Evolutionary conservation across 2,329 filamentous ascomycete genomes (phyloP).

Genomic region (Colletotrichum chlorophyti): DNA sequence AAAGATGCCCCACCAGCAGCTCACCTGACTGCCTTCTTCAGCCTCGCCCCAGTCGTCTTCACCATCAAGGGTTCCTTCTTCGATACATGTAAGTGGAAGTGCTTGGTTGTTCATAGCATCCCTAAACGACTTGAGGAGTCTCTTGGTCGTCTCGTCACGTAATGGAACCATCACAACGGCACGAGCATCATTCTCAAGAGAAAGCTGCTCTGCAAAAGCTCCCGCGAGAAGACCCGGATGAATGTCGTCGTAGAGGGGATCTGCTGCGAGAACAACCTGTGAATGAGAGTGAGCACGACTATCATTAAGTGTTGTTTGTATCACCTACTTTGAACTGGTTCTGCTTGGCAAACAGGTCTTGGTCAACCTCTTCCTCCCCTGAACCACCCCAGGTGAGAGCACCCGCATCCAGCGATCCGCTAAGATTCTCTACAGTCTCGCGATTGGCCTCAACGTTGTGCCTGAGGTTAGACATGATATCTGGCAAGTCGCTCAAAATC

Average conservation of each 20-base stretch:
- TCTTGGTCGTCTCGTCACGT: conserved; percentile 70
- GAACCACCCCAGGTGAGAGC: conserved; percentile 76
- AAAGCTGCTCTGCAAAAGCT: conserved; percentile 74
- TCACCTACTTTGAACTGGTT: conserved; percentile 59
- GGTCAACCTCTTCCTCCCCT: conserved; percentile 49
- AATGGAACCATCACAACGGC: conserved; percentile 83
- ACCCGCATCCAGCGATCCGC: conserved; percentile 66
- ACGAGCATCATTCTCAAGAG: conserved; percentile 60
- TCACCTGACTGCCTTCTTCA: conserved; percentile 55
- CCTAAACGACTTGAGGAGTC: conserved; percentile 69
- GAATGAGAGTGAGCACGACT: background rate
- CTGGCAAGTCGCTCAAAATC: conserved; percentile 80
- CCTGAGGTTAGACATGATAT: conserved; percentile 83
- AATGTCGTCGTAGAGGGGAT: conserved; percentile 84
- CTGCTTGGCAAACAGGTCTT: conserved; percentile 48
- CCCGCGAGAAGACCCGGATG: conserved; percentile 79
- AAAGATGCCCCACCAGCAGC: conserved; percentile 75
- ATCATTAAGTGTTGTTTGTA: background rate
- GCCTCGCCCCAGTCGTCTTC: conserved; percentile 76
- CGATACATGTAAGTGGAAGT: conserved; percentile 54
- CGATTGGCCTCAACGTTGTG: conserved; percentile 74
- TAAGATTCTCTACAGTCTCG: conserved; percentile 57
- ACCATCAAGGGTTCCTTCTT: conserved; percentile 69
- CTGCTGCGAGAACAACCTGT: conserved; percentile 81
- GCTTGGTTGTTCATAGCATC: conserved; percentile 62